These are phyloP conservation scores for Phycomyces blakesleeanus DNA, from an alignment of 192 early-diverging fungal species.

Conservation along the genomic window DNA sequence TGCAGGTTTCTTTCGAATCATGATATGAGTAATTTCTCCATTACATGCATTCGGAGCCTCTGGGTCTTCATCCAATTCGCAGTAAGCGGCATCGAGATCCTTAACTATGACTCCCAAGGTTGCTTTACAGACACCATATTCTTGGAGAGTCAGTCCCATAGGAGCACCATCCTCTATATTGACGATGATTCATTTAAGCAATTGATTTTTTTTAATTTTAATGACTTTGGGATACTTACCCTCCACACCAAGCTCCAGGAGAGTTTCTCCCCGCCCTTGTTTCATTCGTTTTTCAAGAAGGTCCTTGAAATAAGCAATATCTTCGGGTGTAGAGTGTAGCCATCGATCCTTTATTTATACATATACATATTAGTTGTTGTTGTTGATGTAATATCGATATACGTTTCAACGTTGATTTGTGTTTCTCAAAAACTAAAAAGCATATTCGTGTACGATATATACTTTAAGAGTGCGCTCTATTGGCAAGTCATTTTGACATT, in stretches of 20 bases:
- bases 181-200: neutral
- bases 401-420: too few species aligned
- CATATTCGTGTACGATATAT: neutral
- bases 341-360: constrained; percentile 43
- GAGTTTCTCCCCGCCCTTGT: constrained; percentile 65
- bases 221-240: constrained; percentile 33
- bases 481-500: neutral
- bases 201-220: neutral
- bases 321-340: constrained; percentile 38
- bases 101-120: constrained; percentile 38
- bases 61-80: constrained; percentile 39
- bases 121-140: constrained; percentile 39
- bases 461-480: neutral
- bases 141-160: constrained; percentile 58
- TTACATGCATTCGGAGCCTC: constrained; percentile 7
- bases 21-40: constrained; percentile 43
- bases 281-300: constrained; percentile 45
- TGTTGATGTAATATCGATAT: too few species aligned
- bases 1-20: constrained; percentile 68
- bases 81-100: constrained; percentile 44
- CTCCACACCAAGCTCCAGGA: constrained; percentile 75
- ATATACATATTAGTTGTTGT: too few species aligned
- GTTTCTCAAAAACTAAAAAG: too few species aligned
- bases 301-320: constrained; percentile 41
- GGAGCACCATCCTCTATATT: constrained; percentile 69